Percentiles rank a stretch among this genome's conserved stretches.
phyloP scores from a whole-genome alignment of 306 rosid genomes.

The Cotoneaster glaucophyllus region DNA sequence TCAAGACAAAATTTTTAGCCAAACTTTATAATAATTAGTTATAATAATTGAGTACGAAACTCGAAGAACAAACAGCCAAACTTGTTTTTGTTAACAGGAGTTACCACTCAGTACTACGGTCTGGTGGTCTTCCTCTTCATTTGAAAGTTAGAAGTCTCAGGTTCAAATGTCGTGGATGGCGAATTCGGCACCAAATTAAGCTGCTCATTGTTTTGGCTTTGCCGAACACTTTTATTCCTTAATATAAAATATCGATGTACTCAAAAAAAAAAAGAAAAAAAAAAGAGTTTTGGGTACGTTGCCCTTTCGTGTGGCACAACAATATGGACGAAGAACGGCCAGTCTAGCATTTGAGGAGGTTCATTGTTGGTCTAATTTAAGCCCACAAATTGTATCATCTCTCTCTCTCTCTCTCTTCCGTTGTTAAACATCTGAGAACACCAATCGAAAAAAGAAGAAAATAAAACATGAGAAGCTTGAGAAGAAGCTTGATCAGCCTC shows the following conservation, averaged over 20 bases:
- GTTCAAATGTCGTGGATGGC: too few relatives aligned
- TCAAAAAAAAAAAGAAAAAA: too few relatives aligned
- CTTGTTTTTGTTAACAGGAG: neutral
- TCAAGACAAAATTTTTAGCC: too few relatives aligned
- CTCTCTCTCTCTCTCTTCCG: neutral
- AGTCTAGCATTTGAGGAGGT: neutral
- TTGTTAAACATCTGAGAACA: neutral
- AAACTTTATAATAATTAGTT: too few relatives aligned
- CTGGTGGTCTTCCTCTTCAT: rapidly evolving
- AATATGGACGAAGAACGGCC: slow-evolving; percentile 11
- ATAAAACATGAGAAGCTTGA: slow-evolving; percentile 41
- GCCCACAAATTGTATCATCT: neutral
- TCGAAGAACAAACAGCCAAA: neutral
- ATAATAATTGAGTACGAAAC: too few relatives aligned
- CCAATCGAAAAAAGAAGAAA: neutral
- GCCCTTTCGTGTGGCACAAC: neutral
- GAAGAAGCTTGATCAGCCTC: slow-evolving; percentile 23
- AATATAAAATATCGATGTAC: too few relatives aligned
- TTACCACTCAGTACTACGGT: too few relatives aligned
- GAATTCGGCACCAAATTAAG: too few relatives aligned
- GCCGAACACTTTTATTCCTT: rapidly evolving
- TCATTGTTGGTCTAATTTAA: neutral
- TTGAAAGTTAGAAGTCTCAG: too few relatives aligned
- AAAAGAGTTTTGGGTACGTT: neutral
- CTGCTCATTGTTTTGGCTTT: rapidly evolving